Percentiles rank a stretch among this genome's conserved stretches.
Evolutionary conservation across 805 yeast species (phyloP).

Genomic region (Blastobotrys americana): DNA sequence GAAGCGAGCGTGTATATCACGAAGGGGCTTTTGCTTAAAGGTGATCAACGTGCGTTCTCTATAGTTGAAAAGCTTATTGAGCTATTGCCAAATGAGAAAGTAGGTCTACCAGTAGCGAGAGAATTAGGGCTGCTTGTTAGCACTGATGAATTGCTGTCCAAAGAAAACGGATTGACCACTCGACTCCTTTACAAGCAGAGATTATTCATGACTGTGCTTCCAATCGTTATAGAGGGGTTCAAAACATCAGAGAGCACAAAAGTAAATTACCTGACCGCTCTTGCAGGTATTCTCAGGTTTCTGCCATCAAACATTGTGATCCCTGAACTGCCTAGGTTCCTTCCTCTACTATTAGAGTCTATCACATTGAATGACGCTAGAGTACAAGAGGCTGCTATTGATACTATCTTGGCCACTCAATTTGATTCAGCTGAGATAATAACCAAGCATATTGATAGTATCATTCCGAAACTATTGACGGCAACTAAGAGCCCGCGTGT

Average conservation of each 20-base stretch:
- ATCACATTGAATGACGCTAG: conserved; percentile 40
- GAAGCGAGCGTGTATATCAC: conserved; percentile 64
- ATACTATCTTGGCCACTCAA: conserved; percentile 50
- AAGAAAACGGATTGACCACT: conserved; percentile 49
- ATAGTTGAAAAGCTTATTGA: conserved; percentile 33
- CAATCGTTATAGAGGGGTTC: conserved; percentile 46
- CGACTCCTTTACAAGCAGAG: conserved; percentile 74
- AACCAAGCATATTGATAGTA: conserved; percentile 45
- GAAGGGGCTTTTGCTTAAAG: conserved; percentile 60
- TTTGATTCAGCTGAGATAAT: conserved; percentile 49
- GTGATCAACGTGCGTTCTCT: conserved; percentile 36
- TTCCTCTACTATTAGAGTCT: conserved; percentile 69
- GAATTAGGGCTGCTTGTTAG: conserved; percentile 58
- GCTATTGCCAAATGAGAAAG: conserved; percentile 30
- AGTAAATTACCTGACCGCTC: conserved; percentile 53
- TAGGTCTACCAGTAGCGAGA: conserved; percentile 41
- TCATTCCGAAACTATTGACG: conserved; percentile 49
- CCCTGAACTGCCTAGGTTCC: conserved; percentile 54
- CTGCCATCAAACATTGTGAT: conserved; percentile 55
- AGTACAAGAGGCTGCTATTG: conserved; percentile 54
- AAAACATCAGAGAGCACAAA: conserved; percentile 27
- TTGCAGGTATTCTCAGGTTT: conserved; percentile 60
- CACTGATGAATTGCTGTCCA: conserved; percentile 57
- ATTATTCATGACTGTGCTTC: conserved; percentile 55
- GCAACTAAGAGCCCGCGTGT: conserved; percentile 29